A percentile compares a stretch with the other conserved stretches of the same genome.
phyloP scores from a whole-genome alignment of 202 grass and related monocot genomes.

The Carex arenaria region DNA sequence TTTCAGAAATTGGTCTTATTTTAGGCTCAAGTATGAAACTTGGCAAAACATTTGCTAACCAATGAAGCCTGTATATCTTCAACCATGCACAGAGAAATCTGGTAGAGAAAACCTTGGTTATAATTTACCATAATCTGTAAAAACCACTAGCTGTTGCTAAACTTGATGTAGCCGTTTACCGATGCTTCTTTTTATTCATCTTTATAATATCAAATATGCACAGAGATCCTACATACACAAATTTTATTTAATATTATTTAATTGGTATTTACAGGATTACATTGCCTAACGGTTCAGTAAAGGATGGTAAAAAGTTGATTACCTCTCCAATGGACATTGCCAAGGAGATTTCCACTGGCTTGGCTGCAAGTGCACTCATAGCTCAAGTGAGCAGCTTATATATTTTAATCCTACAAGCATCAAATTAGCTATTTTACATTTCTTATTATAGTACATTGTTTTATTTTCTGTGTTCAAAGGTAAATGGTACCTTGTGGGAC shows the following conservation, averaged over 20 bases:
- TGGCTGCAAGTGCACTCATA: slow-evolving; percentile 78
- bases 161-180: neutral
- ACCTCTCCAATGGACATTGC: slow-evolving; percentile 90
- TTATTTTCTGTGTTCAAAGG: slow-evolving; percentile 24
- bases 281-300: slow-evolving; percentile 62
- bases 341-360: slow-evolving; percentile 68
- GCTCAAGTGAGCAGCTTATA: slow-evolving; percentile 47
- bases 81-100: neutral
- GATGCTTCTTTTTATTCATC: neutral
- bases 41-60: neutral
- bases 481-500: slow-evolving; percentile 85
- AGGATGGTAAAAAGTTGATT: slow-evolving; percentile 80
- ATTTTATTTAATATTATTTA: neutral
- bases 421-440: neutral
- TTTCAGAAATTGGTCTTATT: neutral
- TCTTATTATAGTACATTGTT: neutral
- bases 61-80: neutral
- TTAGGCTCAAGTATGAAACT: neutral
- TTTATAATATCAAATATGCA: neutral
- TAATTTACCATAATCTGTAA: neutral
- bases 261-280: slow-evolving; percentile 43
- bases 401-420: neutral
- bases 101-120: neutral
- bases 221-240: neutral
- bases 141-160: neutral